Base-by-base conservation (phyloP, 139 green algal genomes). In the Ettlia oleoabundans region DNA sequence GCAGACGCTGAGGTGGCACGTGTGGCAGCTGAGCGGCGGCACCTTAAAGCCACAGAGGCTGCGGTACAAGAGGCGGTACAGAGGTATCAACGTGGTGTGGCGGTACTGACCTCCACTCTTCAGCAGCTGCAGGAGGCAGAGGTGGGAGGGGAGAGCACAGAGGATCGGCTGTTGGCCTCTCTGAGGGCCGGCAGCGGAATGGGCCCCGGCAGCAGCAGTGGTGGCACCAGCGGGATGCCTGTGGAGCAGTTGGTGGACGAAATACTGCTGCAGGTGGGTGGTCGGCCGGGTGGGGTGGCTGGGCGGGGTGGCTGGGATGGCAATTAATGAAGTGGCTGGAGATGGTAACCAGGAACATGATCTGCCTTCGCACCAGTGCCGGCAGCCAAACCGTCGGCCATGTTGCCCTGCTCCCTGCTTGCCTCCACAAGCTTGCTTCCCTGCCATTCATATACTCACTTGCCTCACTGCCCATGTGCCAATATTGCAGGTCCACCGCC, bases 201-300 rank as follows among this genome's bases (percentile, higher is more conserved):
- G 8, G 30, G 21, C 18, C 37, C 22, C 28, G 38, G 33, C 41
- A 9, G 63, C 32, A 24, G 42, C 24, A 21, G 62, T 1, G 73
- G 22, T 2, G 73, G 35, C 24, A 30, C n/a, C 74, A 30, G 55
- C 55, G 38, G 74, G 37, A 81, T 83, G 78, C 30, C 64, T 1
- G 47, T 83, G 26, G 78, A 76, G 35, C 41, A 76, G 33, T 26
- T 83, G 32, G 78, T 83, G 2, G 78, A 83, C 37, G 67, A 76
- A 4, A 76, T 83, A 18, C 35, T 83, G 43, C 51, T 83, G 47
- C 65, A 83, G 76, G 62, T 74, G 76, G n/a, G n/a, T n/a, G n/a
- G n/a, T n/a, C n/a, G n/a, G n/a, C n/a, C n/a, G n/a, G n/a, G n/a
- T n/a, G n/a, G n/a, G n/a, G n/a, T n/a, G n/a, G n/a, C n/a, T n/a